Percentiles rank a stretch among this genome's conserved stretches.
Evolutionary conservation across 176 grass and related monocot species (phyloP).

Genomic region (Luzula sylvatica): DNA sequence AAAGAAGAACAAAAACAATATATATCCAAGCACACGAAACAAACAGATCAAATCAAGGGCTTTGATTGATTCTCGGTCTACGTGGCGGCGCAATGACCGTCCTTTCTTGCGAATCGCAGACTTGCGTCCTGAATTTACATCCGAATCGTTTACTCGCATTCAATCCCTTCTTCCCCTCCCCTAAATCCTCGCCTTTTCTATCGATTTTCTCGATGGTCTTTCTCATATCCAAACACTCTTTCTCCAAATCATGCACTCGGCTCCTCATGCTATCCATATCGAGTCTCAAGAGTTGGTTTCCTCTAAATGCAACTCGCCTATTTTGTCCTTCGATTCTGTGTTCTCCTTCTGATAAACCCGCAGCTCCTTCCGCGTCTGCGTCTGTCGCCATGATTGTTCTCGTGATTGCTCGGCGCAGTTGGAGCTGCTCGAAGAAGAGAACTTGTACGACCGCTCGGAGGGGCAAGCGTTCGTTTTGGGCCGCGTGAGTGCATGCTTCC

Average conservation of each 20-base stretch:
- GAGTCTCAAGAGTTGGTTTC: constrained; percentile 86
- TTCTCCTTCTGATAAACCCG: constrained; percentile 21
- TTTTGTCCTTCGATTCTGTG: constrained; percentile 22
- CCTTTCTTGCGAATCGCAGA: constrained; percentile 75
- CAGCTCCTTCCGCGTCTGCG: constrained; percentile 23
- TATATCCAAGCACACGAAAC: constrained; percentile 27
- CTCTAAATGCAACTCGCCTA: constrained; percentile 43
- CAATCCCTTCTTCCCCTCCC: constrained; percentile 44
- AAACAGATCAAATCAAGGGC: constrained; percentile 34
- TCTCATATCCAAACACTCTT: constrained; percentile 82
- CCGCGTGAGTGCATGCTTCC: constrained; percentile 88
- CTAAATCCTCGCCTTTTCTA: constrained; percentile 18
- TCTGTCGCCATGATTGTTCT: constrained; percentile 61
- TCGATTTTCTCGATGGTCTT: constrained; percentile 85
- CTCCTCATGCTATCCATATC: constrained; percentile 97
- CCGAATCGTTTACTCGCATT: constrained; percentile 48
- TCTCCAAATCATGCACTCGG: constrained; percentile 87
- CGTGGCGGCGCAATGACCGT: constrained; percentile 62
- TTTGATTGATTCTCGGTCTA: constrained; percentile 51
- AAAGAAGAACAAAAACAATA: constrained; percentile 19
- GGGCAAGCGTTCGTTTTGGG: constrained; percentile 88
- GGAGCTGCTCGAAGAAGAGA: constrained; percentile 98
- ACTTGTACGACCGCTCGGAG: constrained; percentile 86
- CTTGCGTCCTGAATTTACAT: constrained; percentile 88
- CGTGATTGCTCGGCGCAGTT: constrained; percentile 77